Evolutionary conservation across 441 rosid genomes (phyloP).

Genomic region (Euphorbia schlechtendalii): DNA sequence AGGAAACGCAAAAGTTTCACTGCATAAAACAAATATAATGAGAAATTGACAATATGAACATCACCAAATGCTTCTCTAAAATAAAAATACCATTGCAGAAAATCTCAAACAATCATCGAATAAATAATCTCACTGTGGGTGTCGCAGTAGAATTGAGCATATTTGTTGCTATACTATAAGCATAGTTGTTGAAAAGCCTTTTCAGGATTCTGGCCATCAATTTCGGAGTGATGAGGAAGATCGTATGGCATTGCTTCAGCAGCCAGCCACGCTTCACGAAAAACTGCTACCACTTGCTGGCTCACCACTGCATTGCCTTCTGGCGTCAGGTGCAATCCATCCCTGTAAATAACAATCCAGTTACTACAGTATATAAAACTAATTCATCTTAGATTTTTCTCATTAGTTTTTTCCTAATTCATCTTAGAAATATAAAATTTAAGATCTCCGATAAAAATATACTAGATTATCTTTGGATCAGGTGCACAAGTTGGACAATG

Average conservation of each 20-base stretch:
- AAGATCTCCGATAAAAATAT: too few relatives aligned
- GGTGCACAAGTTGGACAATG: too few relatives aligned
- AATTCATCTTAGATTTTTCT: neutral
- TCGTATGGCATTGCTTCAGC: slow-evolving; percentile 78
- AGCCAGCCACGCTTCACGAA: slow-evolving; percentile 57
- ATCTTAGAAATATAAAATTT: neutral
- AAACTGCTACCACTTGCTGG: slow-evolving; percentile 47
- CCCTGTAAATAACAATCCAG: slow-evolving; percentile 37
- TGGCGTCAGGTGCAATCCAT: slow-evolving; percentile 75
- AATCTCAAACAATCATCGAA: neutral
- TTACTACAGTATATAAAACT: too few relatives aligned
- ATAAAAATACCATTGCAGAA: neutral
- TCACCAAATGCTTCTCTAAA: neutral
- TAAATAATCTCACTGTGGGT: neutral
- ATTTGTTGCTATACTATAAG: slow-evolving; percentile 15
- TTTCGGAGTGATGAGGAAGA: slow-evolving; percentile 67
- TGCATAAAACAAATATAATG: too few relatives aligned
- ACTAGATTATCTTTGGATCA: too few relatives aligned
- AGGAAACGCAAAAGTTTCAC: too few relatives aligned
- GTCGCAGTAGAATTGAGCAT: neutral
- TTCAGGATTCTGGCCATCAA: slow-evolving; percentile 58
- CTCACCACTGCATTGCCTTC: slow-evolving; percentile 70
- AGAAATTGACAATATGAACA: neutral
- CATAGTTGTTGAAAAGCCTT: slow-evolving; percentile 56
- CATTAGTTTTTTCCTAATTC: neutral